A percentile compares a stretch with the other conserved stretches of the same genome.
Evolutionary conservation across 2,329 filamentous ascomycete genomes (phyloP).

Genomic region (Pseudocercospora fuligena): DNA sequence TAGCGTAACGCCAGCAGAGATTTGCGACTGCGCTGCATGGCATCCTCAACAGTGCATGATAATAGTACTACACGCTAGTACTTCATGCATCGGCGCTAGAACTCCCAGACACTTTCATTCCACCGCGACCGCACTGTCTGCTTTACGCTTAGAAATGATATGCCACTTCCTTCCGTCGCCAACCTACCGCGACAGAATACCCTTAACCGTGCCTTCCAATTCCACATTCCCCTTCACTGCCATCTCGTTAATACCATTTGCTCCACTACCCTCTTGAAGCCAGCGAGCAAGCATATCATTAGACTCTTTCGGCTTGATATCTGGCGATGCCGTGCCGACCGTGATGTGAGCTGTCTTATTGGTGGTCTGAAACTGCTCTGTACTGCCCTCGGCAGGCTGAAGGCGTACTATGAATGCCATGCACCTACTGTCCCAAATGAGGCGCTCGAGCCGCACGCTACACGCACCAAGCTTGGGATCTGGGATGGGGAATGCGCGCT

Average conservation of each 20-base stretch:
- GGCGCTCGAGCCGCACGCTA: constrained; percentile 64
- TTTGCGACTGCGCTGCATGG: neutral
- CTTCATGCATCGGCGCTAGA: neutral
- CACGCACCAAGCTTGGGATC: constrained; percentile 66
- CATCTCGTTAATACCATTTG: constrained; percentile 60
- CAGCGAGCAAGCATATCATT: constrained; percentile 81
- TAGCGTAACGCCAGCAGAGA: neutral
- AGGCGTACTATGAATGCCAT: constrained; percentile 91
- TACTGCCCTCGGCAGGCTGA: constrained; percentile 46
- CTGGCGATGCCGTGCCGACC: constrained; percentile 74
- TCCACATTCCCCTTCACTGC: constrained; percentile 60
- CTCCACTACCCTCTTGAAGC: constrained; percentile 64
- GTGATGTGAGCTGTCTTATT: constrained; percentile 88
- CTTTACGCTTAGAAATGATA: neutral
- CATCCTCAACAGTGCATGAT: neutral
- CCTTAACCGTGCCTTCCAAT: constrained; percentile 60
- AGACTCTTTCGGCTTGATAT: constrained; percentile 91
- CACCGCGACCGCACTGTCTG: neutral
- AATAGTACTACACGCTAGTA: neutral
- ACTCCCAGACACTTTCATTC: neutral
- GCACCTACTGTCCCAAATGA: constrained; percentile 83
- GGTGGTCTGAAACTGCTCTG: constrained; percentile 65
- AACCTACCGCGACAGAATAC: constrained; percentile 47
- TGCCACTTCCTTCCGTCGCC: neutral
- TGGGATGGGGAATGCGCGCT: constrained; percentile 44